Evolutionary conservation across 2,329 filamentous ascomycete species (phyloP).

Genomic region (Phyllosticta capitalensis): DNA sequence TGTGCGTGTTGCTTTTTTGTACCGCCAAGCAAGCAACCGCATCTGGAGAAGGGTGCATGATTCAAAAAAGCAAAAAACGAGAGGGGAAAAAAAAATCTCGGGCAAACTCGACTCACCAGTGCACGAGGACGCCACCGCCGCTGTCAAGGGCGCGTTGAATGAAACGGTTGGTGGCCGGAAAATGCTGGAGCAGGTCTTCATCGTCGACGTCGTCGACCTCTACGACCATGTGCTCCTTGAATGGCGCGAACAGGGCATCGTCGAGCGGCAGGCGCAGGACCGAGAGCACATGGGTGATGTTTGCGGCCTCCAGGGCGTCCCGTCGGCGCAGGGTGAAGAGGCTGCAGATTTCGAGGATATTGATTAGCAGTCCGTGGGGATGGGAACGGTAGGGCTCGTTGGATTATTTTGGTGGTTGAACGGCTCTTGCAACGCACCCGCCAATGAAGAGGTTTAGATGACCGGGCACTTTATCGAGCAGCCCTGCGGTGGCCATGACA

Average conservation of each 20-base stretch:
- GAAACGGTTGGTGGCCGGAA: slow-evolving; percentile 69
- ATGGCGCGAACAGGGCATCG: slow-evolving; percentile 49
- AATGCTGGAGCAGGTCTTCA: slow-evolving; percentile 73
- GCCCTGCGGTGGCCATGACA: slow-evolving; percentile 40
- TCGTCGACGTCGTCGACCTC: slow-evolving; percentile 88
- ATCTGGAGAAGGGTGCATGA: slow-evolving; percentile 4
- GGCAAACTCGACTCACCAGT: slow-evolving; percentile 49
- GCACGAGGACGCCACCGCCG: slow-evolving; percentile 55
- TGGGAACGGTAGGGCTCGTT: neutral
- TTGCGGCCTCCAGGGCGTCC: slow-evolving; percentile 57
- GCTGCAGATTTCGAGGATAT: slow-evolving; percentile 43
- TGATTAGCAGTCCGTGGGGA: no score
- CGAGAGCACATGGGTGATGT: slow-evolving; percentile 87
- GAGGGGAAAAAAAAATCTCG: no score
- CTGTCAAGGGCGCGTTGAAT: slow-evolving; percentile 65
- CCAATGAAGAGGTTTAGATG: slow-evolving; percentile 67
- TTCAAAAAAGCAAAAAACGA: neutral
- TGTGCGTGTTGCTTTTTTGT: neutral
- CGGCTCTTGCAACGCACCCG: slow-evolving; percentile 48
- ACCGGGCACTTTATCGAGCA: slow-evolving; percentile 58
- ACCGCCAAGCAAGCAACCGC: slow-evolving; percentile 1
- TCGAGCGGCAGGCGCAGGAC: slow-evolving; percentile 56
- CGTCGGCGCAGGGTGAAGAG: slow-evolving; percentile 70
- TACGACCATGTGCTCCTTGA: slow-evolving; percentile 60
- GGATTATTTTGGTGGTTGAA: neutral